Evolutionary conservation across 805 yeast species (phyloP).

Genomic region (Candida chilensis): DNA sequence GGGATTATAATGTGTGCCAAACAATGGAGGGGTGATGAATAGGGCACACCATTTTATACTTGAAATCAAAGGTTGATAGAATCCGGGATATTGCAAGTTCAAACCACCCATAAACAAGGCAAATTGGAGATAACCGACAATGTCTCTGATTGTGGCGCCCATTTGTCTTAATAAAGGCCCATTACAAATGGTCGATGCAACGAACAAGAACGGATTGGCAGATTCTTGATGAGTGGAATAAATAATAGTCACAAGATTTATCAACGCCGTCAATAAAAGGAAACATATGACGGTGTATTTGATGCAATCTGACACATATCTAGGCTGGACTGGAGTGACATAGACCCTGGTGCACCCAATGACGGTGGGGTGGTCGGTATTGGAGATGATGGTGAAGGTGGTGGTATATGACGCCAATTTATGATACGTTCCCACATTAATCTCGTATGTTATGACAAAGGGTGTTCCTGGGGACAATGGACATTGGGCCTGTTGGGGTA

Average conservation of each 20-base stretch:
- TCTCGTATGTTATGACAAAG: conserved; percentile 11
- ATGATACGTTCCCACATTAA: conserved; percentile 11
- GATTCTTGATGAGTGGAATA: conserved; percentile 53
- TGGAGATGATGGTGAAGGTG: conserved; percentile 28
- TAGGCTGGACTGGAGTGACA: conserved; percentile 35
- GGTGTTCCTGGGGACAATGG: conserved; percentile 15
- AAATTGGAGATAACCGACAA: conserved; percentile 48
- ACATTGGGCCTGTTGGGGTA: conserved; percentile 8
- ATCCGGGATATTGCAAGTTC: conserved; percentile 51
- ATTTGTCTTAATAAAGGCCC: conserved; percentile 44
- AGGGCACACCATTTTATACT: conserved; percentile 48
- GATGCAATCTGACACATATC: conserved; percentile 20
- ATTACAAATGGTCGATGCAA: conserved; percentile 53
- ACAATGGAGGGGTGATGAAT: conserved; percentile 12
- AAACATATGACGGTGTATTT: conserved; percentile 26
- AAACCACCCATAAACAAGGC: conserved; percentile 48
- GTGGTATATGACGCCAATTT: conserved; percentile 37
- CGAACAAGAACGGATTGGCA: conserved; percentile 36
- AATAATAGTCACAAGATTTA: conserved; percentile 21
- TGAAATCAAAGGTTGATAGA: conserved; percentile 45
- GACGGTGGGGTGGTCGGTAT: conserved; percentile 19
- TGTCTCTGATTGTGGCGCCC: conserved; percentile 42
- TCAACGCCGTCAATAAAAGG: conserved; percentile 26
- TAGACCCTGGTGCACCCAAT: conserved; percentile 39
- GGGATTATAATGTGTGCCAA: conserved; percentile 2